Evolutionary conservation across 176 grass and related monocot species (phyloP).

Genomic region (Metroxylon sagu): DNA sequence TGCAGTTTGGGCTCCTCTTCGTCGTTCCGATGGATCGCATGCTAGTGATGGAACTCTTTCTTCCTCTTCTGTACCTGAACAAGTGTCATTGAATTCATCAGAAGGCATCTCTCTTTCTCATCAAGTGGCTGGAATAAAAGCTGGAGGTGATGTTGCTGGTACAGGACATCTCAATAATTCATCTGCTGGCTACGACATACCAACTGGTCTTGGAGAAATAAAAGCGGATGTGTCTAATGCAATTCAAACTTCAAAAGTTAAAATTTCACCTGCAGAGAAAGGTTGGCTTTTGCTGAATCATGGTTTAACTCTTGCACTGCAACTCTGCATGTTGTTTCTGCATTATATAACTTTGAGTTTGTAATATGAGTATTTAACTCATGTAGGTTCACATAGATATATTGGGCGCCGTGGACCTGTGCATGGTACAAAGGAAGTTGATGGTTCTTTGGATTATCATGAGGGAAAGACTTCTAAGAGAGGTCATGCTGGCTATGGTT

Average conservation of each 20-base stretch:
- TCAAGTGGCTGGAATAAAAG: background rate
- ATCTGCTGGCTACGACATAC: background rate
- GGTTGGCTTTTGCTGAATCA: conserved; percentile 2
- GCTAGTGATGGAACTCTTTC: conserved; percentile 9
- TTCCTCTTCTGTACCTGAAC: background rate
- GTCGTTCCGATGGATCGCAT: conserved; percentile 8
- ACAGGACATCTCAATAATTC: background rate
- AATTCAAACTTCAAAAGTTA: conserved; percentile 8
- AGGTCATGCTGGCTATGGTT: too few species aligned
- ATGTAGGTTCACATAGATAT: too few species aligned
- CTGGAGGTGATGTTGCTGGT: conserved; percentile 1
- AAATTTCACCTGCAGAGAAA: background rate
- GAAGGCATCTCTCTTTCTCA: conserved; percentile 4
- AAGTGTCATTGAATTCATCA: conserved; percentile 1
- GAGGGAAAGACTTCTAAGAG: too few species aligned
- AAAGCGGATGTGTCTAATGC: conserved; percentile 3
- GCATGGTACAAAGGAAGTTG: too few species aligned
- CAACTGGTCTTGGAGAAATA: conserved; percentile 8
- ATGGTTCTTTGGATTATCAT: too few species aligned
- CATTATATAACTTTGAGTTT: too few species aligned
- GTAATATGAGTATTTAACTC: too few species aligned
- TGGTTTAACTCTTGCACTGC: too few species aligned
- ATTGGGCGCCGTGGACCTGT: too few species aligned
- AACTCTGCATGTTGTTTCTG: too few species aligned
- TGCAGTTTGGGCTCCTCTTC: conserved; percentile 22